Conservation (phyloP, 768 basidiomycete genomes). For the Cyathus striatus region DNA sequence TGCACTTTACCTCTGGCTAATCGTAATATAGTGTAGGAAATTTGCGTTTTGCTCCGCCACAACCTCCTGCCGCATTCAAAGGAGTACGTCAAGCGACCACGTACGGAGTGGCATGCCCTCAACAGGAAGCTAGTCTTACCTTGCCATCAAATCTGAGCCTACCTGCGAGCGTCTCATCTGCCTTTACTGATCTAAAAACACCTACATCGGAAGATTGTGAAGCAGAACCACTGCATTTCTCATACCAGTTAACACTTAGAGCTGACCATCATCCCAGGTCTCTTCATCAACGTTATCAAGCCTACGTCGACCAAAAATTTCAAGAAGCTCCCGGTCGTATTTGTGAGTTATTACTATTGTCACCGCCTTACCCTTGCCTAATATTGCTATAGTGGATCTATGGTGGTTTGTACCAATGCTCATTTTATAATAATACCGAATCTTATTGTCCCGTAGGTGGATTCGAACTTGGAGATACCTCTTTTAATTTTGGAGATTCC, state of each 20-base stretch:
- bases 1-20: background rate
- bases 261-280: too few relatives aligned
- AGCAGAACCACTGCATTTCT: too few relatives aligned
- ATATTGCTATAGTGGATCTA: conserved; percentile 21
- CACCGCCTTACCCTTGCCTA: conserved; percentile 8
- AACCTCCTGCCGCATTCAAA: conserved; percentile 18
- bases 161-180: too few relatives aligned
- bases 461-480: conserved; percentile 24
- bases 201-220: too few relatives aligned
- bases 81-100: conserved; percentile 27
- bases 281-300: conserved; percentile 34
- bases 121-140: too few relatives aligned
- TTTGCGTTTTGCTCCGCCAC: conserved; percentile 29
- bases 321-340: conserved; percentile 33
- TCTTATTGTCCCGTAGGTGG: conserved; percentile 16
- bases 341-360: conserved; percentile 22
- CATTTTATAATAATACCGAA: background rate
- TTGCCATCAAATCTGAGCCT: too few relatives aligned
- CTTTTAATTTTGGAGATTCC: conserved; percentile 12
- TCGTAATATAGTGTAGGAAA: conserved; percentile 20
- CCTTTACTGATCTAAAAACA: too few relatives aligned
- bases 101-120: conserved; percentile 36
- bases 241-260: too few relatives aligned
- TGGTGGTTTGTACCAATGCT: conserved; percentile 13
- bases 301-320: conserved; percentile 19